Conservation (phyloP, 495 filamentous ascomycete species). For the Delitschia confertaspora region DNA sequence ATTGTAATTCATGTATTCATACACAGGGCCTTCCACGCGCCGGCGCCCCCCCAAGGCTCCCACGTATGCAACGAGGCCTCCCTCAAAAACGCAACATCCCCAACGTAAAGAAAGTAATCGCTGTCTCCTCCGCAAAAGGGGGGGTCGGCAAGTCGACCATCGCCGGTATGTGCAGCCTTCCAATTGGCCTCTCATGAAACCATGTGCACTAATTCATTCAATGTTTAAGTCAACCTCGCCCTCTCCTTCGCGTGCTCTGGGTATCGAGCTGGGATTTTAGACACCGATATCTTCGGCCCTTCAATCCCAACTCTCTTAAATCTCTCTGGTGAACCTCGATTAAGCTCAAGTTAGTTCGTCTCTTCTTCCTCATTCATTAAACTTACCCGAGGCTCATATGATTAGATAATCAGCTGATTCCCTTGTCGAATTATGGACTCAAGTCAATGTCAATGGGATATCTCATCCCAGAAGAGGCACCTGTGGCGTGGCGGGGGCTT, state of each 20-base stretch:
- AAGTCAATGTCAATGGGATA: slow-evolving; percentile 99
- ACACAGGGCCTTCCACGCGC: slow-evolving; percentile 69
- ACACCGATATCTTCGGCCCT: slow-evolving; percentile 94
- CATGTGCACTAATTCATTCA: neutral
- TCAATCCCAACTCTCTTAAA: slow-evolving; percentile 86
- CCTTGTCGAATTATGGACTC: slow-evolving; percentile 88
- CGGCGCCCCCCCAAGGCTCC: slow-evolving; percentile 61
- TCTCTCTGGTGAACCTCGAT: slow-evolving; percentile 60
- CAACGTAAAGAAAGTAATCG: slow-evolving; percentile 77
- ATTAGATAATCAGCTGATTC: slow-evolving; percentile 70
- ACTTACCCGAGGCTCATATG: neutral
- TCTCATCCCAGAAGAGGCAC: slow-evolving; percentile 63
- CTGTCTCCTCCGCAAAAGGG: slow-evolving; percentile 90
- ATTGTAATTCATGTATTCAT: slow-evolving; percentile 3
- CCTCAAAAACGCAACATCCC: slow-evolving; percentile 71
- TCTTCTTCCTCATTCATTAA: neutral
- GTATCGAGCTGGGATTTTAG: slow-evolving; percentile 74
- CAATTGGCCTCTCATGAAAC: neutral
- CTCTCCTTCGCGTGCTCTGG: slow-evolving; percentile 75
- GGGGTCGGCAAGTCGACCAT: slow-evolving; percentile 96
- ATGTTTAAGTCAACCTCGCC: slow-evolving; percentile 64
- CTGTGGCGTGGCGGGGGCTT: slow-evolving; percentile 91
- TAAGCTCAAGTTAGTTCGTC: slow-evolving; percentile 16
- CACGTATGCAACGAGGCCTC: slow-evolving; percentile 74
- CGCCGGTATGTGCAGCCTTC: slow-evolving; percentile 52